phyloP scores from a whole-genome alignment of 1,284 basidiomycete genomes.

The Puccinia sorghi region DNA sequence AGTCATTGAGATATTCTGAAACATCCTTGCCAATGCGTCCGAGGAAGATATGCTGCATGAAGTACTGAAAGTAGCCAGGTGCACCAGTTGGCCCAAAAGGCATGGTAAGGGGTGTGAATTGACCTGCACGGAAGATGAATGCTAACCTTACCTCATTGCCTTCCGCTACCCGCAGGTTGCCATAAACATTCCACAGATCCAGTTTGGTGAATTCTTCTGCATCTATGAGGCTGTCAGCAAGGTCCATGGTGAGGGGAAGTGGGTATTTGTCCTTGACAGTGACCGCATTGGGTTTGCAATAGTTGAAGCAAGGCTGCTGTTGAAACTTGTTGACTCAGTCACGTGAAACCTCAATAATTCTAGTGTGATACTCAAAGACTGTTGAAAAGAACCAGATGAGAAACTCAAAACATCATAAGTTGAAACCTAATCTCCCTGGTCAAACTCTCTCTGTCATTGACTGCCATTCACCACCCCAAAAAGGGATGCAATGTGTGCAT shows the following conservation, averaged over 20 bases:
- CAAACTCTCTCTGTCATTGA: no score
- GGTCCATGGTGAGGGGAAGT: not conserved
- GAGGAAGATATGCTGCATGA: no score
- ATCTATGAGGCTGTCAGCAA: slow-evolving; percentile 2
- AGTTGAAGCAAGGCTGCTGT: slow-evolving; percentile 2
- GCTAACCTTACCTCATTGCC: not conserved
- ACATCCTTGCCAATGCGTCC: not conserved
- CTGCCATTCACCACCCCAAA: no score
- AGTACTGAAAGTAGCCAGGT: not conserved
- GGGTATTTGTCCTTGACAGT: not conserved
- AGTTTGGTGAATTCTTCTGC: slow-evolving; percentile 3
- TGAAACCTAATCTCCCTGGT: no score
- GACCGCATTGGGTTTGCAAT: not conserved
- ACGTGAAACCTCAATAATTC: no score
- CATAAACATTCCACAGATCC: not conserved
- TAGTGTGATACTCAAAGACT: no score
- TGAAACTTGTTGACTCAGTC: no score
- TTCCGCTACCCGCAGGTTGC: slow-evolving; percentile 5
- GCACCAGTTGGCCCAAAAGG: not conserved
- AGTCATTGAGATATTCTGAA: not conserved
- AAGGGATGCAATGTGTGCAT: no score
- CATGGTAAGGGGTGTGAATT: not conserved
- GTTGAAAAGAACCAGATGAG: no score
- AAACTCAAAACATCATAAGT: no score
- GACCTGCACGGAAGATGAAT: not conserved